A percentile compares a stretch with the other conserved stretches of the same genome.
phyloP scores from a whole-genome alignment of 352 stramenopile genomes.

The Globisporangium alternatum region DNA sequence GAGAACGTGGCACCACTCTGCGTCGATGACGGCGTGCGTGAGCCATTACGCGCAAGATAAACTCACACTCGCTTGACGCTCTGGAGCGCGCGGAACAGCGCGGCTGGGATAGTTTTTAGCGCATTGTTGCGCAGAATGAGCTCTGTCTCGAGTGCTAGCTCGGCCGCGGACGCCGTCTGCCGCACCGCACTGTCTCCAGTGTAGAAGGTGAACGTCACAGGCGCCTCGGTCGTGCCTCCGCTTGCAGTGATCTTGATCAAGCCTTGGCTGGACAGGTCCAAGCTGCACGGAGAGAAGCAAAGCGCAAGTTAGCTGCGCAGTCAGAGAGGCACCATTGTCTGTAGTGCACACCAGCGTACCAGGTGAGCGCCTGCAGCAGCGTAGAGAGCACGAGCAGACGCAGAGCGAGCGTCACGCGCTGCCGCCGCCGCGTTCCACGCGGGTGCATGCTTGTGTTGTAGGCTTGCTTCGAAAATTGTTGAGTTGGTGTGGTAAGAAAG shows the following conservation, averaged over 20 bases:
- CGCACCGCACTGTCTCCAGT: conserved; percentile 14
- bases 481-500: neutral
- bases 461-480: neutral
- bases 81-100: conserved; percentile 41
- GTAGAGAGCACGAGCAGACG: conserved; percentile 1
- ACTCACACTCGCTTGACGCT: conserved; percentile 42
- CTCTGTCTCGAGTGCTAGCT: conserved; percentile 29
- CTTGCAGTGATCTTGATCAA: conserved; percentile 35
- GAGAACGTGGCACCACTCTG: neutral
- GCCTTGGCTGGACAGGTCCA: conserved; percentile 33
- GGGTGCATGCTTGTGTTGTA: conserved; percentile 5
- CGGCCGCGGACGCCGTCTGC: conserved; percentile 16
- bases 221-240: conserved; percentile 1
- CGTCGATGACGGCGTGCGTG: neutral
- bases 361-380: conserved; percentile 4
- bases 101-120: conserved; percentile 32
- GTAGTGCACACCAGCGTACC: neutral
- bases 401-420: conserved; percentile 3
- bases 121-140: conserved; percentile 54
- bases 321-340: neutral
- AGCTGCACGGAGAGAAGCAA: conserved; percentile 17
- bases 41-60: neutral
- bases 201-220: conserved; percentile 31
- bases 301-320: neutral
- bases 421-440: conserved; percentile 1